Evolutionary conservation across 257 asterid genomes (phyloP).

Genomic region (Fraxinus americana): DNA sequence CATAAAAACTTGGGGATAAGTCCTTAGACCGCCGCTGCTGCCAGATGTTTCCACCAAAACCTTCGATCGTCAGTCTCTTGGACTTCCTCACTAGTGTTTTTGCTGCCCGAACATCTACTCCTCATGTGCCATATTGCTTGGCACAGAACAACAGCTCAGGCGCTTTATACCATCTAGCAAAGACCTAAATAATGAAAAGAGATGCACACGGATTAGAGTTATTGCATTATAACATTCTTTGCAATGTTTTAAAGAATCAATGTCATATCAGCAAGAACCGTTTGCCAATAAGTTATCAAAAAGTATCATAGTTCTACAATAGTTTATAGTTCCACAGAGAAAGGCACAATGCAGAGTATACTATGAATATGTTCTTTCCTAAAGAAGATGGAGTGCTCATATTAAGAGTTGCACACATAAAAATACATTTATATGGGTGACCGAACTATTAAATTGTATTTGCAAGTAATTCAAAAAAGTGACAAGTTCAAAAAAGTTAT

Average conservation of each 20-base stretch:
- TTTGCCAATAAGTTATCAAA: not conserved
- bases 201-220: not conserved
- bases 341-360: not conserved
- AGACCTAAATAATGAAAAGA: slow-evolving; percentile 54
- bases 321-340: too few species aligned
- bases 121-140: slow-evolving; percentile 47
- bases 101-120: too few species aligned
- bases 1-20: too few species aligned
- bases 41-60: too few species aligned
- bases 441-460: not conserved
- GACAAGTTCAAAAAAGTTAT: too few species aligned
- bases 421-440: not conserved
- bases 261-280: slow-evolving; percentile 13
- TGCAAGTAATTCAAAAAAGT: too few species aligned
- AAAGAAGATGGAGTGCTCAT: not conserved
- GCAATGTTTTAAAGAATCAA: not conserved
- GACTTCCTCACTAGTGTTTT: too few species aligned
- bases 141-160: slow-evolving; percentile 97
- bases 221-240: not conserved
- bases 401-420: not conserved
- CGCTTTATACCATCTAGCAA: slow-evolving; percentile 98
- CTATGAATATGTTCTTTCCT: not conserved
- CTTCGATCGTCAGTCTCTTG: too few species aligned
- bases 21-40: too few species aligned
- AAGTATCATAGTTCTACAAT: slow-evolving; percentile 11